Evolutionary conservation across 2,329 filamentous ascomycete genomes (phyloP), one percentile per base, ranked within the genome.

Genomic region (Penicillium verrucosum): DNA sequence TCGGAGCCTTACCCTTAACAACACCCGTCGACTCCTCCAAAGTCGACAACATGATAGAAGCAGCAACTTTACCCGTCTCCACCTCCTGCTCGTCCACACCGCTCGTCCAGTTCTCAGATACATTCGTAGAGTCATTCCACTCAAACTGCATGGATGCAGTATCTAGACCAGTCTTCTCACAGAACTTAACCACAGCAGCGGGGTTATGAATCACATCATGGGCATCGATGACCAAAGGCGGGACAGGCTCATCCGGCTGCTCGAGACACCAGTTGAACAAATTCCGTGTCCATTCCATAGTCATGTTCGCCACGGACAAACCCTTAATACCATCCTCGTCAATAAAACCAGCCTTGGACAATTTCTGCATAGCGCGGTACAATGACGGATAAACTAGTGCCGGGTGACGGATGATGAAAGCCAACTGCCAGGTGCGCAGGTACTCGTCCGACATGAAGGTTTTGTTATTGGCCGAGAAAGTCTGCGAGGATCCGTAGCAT

Each of bases 351-450:
- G 23, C 45, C 1, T 51, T 23, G 25, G 64, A 53, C 14, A 67
- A 42, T 29, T 64, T 61, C 11, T 54, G 21, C 49, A 66, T 62
- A 12, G 68, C 67, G 1, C 74, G 73, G 55, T 71, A 73, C 25
- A 66, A 57, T 0, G 75, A 77, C 2, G 73, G 68, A 41, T 74
- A 76, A 21, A 66, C 63, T 34, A 77, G 57, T 8, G 71, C 73
- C 5, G 75, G 75, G 53, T 77, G 72, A 3, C 74, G 66, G 55
- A 76, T 71, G 32, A 74, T 60, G 51, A 76, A 72, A 1, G 70
- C 66, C 0, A 71, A 60, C 27, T 61, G 62, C 60, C 64, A 74
- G 1, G 60, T 70, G 23, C 62, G 64, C 45, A 76, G 64, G 37
- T 71, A 69, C 16, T 66, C 65, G 47, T 75, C 69, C 4, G 74